phyloP scores from a whole-genome alignment of 371 early-diverging fungal species.

The Fennellomyces sp. region DNA sequence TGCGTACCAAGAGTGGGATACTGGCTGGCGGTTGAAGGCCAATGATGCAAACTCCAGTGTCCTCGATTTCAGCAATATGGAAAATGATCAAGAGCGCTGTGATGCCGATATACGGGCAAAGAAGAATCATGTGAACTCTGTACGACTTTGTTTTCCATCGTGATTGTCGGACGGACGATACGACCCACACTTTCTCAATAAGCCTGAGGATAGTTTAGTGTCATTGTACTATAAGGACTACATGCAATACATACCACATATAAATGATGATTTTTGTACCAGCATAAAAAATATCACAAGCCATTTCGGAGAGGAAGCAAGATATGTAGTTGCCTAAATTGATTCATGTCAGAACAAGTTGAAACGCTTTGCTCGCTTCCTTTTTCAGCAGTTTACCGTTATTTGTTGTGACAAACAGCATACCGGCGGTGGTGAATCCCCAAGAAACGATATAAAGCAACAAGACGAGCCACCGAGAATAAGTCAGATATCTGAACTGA shows the following conservation, averaged over 20 bases:
- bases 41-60: constrained; percentile 44
- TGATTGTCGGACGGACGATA: constrained; percentile 28
- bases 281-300: constrained; percentile 35
- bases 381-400: constrained; percentile 30
- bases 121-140: constrained; percentile 33
- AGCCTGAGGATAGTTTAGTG: constrained; percentile 15
- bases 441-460: constrained; percentile 42
- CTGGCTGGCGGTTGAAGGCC: constrained; percentile 49
- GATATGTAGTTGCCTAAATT: constrained; percentile 29
- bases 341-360: no score
- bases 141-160: constrained; percentile 40
- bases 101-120: constrained; percentile 49
- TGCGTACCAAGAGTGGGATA: constrained; percentile 45
- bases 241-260: constrained; percentile 18
- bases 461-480: constrained; percentile 45
- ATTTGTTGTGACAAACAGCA: constrained; percentile 48
- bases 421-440: constrained; percentile 44
- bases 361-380: no score
- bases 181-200: constrained; percentile 40
- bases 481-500: constrained; percentile 31
- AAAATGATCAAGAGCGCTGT: constrained; percentile 51
- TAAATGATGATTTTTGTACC: constrained; percentile 36
- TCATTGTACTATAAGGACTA: neutral
- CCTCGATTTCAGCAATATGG: constrained; percentile 39
- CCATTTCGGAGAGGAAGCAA: constrained; percentile 28